Conservation (phyloP, 2,329 filamentous ascomycete species). For the Colletotrichum shisoi region DNA sequence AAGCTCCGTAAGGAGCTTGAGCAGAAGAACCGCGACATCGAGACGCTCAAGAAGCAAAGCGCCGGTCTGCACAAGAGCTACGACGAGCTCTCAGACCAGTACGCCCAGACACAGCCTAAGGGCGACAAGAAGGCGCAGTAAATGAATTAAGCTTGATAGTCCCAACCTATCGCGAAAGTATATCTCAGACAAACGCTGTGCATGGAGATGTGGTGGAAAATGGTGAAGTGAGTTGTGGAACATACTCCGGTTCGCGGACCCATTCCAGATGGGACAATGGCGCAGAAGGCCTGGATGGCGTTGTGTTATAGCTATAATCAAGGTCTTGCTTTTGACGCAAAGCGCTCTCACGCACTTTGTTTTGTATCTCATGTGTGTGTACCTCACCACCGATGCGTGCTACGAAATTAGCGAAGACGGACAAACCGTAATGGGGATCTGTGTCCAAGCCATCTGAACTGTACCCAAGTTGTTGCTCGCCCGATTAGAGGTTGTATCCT, state of each 20-base stretch:
- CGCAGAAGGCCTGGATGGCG: constrained; percentile 20
- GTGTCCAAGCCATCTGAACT: too few species aligned
- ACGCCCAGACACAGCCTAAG: constrained; percentile 65
- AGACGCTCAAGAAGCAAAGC: constrained; percentile 90
- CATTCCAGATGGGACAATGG: background rate
- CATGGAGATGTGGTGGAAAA: background rate
- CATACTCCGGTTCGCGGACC: background rate
- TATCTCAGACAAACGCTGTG: background rate
- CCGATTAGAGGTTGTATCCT: too few species aligned
- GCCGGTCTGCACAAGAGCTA: constrained; percentile 86
- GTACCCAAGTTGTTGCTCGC: too few species aligned
- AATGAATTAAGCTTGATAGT: background rate
- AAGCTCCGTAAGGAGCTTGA: constrained; percentile 74
- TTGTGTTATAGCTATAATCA: constrained; percentile 24
- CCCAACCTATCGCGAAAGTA: too few species aligned
- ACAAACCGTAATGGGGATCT: too few species aligned
- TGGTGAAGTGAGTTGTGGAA: background rate
- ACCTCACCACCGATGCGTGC: too few species aligned
- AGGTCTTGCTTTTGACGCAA: constrained; percentile 15
- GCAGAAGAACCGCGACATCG: constrained; percentile 82
- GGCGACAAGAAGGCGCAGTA: constrained; percentile 68
- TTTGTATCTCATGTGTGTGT: background rate
- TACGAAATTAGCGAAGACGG: too few species aligned
- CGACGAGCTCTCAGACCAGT: constrained; percentile 83
- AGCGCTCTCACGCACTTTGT: too few species aligned